Evolutionary conservation across 2,329 filamentous ascomycete genomes (phyloP).

Genomic region (Herpotrichia juniperi): DNA sequence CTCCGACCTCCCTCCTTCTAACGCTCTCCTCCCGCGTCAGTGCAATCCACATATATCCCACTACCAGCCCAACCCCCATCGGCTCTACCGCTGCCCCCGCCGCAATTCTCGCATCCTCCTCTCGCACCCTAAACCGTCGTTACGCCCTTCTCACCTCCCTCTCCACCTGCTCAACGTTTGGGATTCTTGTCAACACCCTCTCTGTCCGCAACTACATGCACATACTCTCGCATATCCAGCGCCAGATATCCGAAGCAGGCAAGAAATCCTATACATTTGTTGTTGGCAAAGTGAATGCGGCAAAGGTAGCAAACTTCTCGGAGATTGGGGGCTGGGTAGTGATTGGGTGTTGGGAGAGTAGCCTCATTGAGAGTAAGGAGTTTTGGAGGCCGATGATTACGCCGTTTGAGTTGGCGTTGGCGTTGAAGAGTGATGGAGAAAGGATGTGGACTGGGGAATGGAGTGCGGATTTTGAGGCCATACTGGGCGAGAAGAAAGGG

Average conservation of each 20-base stretch:
- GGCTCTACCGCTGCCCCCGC: constrained; percentile 26
- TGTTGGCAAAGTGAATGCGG: constrained; percentile 93
- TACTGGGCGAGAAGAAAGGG: constrained; percentile 51
- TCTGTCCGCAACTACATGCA: constrained; percentile 88
- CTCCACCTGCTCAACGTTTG: constrained; percentile 81
- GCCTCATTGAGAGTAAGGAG: constrained; percentile 83
- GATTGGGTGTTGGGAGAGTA: constrained; percentile 97
- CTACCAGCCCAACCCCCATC: constrained; percentile 42
- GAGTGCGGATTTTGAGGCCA: constrained; percentile 81
- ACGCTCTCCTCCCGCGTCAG: constrained; percentile 84
- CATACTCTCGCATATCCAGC: constrained; percentile 75
- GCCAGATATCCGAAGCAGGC: constrained; percentile 75
- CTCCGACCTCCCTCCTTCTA: constrained; percentile 81
- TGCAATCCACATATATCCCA: constrained; percentile 78
- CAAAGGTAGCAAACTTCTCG: constrained; percentile 94
- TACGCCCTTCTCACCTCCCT: constrained; percentile 87
- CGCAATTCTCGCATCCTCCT: constrained; percentile 56
- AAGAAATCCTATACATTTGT: constrained; percentile 98
- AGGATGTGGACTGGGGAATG: constrained; percentile 87
- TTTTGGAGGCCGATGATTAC: constrained; percentile 92
- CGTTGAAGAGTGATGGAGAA: constrained; percentile 74
- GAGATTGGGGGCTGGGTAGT: constrained; percentile 97
- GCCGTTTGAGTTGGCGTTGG: constrained; percentile 88
- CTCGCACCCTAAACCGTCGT: constrained; percentile 75
- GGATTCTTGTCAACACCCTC: constrained; percentile 94